Evolutionary conservation across 768 basidiomycete genomes (phyloP), one percentile per base, ranked within the genome.

Genomic region (Russula sp.): DNA sequence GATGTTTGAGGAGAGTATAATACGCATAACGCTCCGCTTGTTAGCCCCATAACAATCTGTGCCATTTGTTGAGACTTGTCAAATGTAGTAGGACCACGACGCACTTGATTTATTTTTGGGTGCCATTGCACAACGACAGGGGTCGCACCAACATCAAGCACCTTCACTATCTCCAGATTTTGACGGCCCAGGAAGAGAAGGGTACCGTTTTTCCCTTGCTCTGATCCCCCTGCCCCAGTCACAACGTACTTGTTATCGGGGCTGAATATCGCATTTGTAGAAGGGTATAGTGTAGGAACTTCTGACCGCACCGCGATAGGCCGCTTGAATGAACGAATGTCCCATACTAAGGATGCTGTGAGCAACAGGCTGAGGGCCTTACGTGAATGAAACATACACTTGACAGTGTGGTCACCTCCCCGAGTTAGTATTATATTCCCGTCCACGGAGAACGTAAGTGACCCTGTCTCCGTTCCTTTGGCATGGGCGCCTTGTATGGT

Each of bases 41-140:
- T 88, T 49, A 94, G 79, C 3, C 93, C 90, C 42, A 90, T 81
- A 61, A 98, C 78, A 69, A 99, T 90, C 89, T 98, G 73, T 13
- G 42, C 38, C 42, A 60, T 63, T 55, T 49, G 47, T 43, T 55
- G 62, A 42, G 65, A 55, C 35, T 32, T 32, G 35, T 20, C 20
- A 39, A 39, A 1, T 8, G 35, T 20, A 39, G 25, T 3, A 25
- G 48, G 34, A 29, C n/a, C 34, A 67, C 46, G 66, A 47, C 51
- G 71, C 85, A 90, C 92, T 81, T 97, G 93, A 77, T 99, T 99
- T 79, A 99, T 98, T 74, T 90, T 92, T 7, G 91, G 84, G 76
- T 98, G 97, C 97, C 97, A 99, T 32, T 81, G 75, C 2, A 98
- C 90, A 70, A 87, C 89, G 59, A 99, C 90, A 10, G 97, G 93